phyloP scores from a whole-genome alignment of 371 early-diverging fungal genomes.

The Apophysomyces ossiformis region DNA sequence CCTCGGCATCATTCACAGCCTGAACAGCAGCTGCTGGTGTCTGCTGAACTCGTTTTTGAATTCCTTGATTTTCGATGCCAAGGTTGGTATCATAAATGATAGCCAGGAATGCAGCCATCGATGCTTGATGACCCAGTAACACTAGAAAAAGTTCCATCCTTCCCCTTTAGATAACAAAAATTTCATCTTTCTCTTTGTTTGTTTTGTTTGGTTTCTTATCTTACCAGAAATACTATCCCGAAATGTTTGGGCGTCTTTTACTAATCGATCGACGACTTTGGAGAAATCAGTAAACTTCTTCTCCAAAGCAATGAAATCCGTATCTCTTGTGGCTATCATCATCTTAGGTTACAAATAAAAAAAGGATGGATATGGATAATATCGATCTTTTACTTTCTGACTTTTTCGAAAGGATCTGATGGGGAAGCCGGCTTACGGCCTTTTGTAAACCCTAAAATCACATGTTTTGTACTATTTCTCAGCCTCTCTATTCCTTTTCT shows the following conservation, averaged over 20 bases:
- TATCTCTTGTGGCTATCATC: constrained; percentile 66
- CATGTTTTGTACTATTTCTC: neutral
- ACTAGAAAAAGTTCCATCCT: constrained; percentile 30
- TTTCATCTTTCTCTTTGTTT: neutral
- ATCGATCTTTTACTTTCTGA: constrained; percentile 37
- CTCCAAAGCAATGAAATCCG: constrained; percentile 68
- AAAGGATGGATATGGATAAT: neutral
- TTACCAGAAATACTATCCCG: constrained; percentile 75
- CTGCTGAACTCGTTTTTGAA: constrained; percentile 47
- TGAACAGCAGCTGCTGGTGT: constrained; percentile 64
- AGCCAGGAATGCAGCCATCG: constrained; percentile 66
- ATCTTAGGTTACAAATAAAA: no score
- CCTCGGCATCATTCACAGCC: constrained; percentile 68
- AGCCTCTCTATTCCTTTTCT: neutral
- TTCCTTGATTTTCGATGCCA: constrained; percentile 32
- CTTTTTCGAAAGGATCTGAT: constrained; percentile 51
- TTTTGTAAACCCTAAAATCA: constrained; percentile 28
- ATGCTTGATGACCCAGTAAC: constrained; percentile 71
- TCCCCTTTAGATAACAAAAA: no score
- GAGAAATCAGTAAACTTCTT: constrained; percentile 64
- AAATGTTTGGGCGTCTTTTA: constrained; percentile 73
- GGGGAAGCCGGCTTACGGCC: constrained; percentile 34
- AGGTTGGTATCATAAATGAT: constrained; percentile 60
- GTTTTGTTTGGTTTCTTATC: neutral
- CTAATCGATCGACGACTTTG: constrained; percentile 57